A percentile compares a stretch with the other conserved stretches of the same genome.
phyloP scores from a whole-genome alignment of 2,329 filamentous ascomycete species.

The Neonectria sp. region DNA sequence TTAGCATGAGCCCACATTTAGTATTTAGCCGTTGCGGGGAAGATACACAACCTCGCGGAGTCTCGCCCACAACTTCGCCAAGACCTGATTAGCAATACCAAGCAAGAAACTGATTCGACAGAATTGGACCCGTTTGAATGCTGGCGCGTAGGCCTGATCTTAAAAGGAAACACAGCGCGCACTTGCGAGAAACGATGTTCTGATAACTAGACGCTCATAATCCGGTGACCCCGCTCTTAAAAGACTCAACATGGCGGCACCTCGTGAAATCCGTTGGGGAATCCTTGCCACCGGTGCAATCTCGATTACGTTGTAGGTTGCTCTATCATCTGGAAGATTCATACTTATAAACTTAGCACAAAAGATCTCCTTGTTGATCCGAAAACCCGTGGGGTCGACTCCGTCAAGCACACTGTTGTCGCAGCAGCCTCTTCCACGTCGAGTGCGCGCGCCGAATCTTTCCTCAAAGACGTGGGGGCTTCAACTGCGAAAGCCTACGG shows the following conservation, averaged over 20 bases:
- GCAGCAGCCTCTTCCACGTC: slow-evolving; percentile 87
- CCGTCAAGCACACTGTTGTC: slow-evolving; percentile 81
- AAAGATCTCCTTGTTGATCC: slow-evolving; percentile 85
- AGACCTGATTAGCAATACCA: too few species aligned
- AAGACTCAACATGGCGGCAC: background rate
- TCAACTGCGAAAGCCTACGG: slow-evolving; percentile 79
- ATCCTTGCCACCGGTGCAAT: background rate
- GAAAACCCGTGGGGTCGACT: slow-evolving; percentile 74
- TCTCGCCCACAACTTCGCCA: too few species aligned
- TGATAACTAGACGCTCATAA: too few species aligned
- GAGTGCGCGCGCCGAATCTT: slow-evolving; percentile 75
- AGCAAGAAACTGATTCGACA: too few species aligned
- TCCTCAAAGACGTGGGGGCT: slow-evolving; percentile 78
- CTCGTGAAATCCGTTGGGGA: background rate
- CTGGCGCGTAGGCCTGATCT: background rate
- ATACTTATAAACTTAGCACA: background rate
- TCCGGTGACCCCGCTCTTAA: background rate
- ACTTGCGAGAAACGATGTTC: too few species aligned
- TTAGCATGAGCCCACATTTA: too few species aligned
- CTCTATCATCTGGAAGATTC: background rate
- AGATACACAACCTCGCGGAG: too few species aligned
- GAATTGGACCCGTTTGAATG: too few species aligned
- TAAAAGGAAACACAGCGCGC: background rate
- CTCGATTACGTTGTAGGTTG: background rate
- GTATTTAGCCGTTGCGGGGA: too few species aligned